Evolutionary conservation across 1,139 yeast species (phyloP), one percentile per base, ranked within the genome.

Genomic region (Hyphopichia burtonii): DNA sequence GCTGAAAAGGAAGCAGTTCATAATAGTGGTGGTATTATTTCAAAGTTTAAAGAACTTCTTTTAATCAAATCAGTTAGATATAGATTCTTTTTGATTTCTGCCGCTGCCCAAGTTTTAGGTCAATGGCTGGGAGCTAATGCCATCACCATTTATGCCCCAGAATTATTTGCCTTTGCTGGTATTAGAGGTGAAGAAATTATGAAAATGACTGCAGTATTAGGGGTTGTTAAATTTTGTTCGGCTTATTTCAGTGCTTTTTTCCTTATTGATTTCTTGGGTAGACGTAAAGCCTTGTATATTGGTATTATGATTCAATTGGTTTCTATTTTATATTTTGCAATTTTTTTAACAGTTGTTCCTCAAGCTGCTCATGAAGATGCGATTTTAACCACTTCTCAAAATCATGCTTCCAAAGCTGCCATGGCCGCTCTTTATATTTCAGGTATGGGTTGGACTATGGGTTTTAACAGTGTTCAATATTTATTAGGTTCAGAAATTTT

Each of bases 361-460:
- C 51, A 60, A 35, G 66, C 65, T 7, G 55, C 61, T 1, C 50
- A 53, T 8, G 53, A 49, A 1, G 54, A 44, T 4, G 51, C 46
- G 9, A 41, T 15, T 1, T 46, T 65, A 45, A 51, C 60, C 2
- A 43, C 53, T 0, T 50, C 61, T 1, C 53, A 63, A 45, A 36
- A 44, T 12, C 45, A 50, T 4, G 72, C 74, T 1, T 58, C 71
- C 36, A 52, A 56, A 34, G 73, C 63, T 42, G 77, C 78, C 2
- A 53, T 71, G 38, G 72, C 76, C 0, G 61, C 72, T 39, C 53
- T 76, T 32, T 74, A 63, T 53, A 43, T 74, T 28, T 60, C 66
- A 35, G 80, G 79, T 41, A 58, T 65, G 4, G 80, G 78, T n/a
- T 76, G 80, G 80, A 69, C 77, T n/a, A 51, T 75, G 59, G 80